Evolutionary conservation across 495 filamentous ascomycete genomes (phyloP), one percentile per base, ranked within the genome.

Genomic region (Hypoxylon intermedium): DNA sequence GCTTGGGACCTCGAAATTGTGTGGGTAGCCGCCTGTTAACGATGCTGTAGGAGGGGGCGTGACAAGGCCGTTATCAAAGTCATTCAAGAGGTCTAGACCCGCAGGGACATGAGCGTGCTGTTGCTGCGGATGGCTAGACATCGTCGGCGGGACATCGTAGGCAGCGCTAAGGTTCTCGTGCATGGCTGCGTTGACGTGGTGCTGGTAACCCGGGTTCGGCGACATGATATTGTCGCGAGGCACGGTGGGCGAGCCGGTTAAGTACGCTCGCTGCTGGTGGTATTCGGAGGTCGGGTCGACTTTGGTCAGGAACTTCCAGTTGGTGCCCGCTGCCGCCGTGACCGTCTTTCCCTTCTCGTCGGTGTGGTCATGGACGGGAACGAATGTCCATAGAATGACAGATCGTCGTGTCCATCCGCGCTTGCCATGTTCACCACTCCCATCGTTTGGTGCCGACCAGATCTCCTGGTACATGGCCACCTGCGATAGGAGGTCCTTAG

Each of bases 381-480:
- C 63, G 51, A 80, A 80, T 0, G 77, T 77, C 79, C 79, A 82
- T 9, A 82, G 70, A 6, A 82, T 68, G 44, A 79, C 63, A 16
- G 70, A 71, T 1, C 78, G 73, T 2, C 77, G 70, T 0, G 68
- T 74, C 79, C 79, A 80, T 18, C 67, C 63, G 28, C 65, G 63
- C 15, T 46, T 69, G 20, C 59, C 60, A 7, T 33, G 15, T 12
- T 57, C 54, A 19, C 33, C 31, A 9, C 48, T 26, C 1, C 46
- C 53, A 9, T 74, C 56, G 20, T 59, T 70, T 11, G 77, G 75
- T 2, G 72, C 68, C 0, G 77, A 80, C 70, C 67, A 80, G 30
- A 82, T 70, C 67, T 82, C 79, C 53, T 81, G 79, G 62, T 79
- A 72, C 78, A 80, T 82, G 59, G 76, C 75, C 9, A 79, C 79